Evolutionary conservation across 129 eudicot genomes (phyloP).

Genomic region (Oenanthe sinensis): DNA sequence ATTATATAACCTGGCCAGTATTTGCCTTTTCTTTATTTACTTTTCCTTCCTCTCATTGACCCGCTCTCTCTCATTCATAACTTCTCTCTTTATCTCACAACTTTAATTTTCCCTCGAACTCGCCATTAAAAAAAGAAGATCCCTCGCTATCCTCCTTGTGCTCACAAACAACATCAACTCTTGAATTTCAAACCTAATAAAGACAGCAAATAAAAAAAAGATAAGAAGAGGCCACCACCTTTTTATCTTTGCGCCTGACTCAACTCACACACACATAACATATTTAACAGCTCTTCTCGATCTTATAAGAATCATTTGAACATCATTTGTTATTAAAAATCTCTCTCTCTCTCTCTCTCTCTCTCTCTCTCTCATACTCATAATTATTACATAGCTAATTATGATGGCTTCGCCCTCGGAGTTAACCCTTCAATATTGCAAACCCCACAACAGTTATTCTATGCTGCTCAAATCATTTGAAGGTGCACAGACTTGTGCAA

Average conservation of each 20-base stretch:
- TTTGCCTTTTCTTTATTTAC: slow-evolving; percentile 13
- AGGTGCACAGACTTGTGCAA: slow-evolving; percentile 30
- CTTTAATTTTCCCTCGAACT: slow-evolving; percentile 44
- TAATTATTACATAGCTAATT: neutral
- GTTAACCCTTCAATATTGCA: slow-evolving; percentile 68
- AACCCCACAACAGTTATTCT: slow-evolving; percentile 55
- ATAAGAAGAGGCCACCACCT: slow-evolving; percentile 11
- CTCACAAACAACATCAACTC: slow-evolving; percentile 31
- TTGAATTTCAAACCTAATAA: slow-evolving; percentile 31
- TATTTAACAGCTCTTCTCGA: neutral
- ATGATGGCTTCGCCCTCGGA: slow-evolving; percentile 66
- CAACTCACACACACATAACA: neutral
- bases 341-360: neutral
- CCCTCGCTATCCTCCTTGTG: slow-evolving; percentile 74
- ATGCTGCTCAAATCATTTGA: slow-evolving; percentile 59
- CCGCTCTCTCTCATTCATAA: too few species aligned
- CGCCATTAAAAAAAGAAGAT: slow-evolving; percentile 28
- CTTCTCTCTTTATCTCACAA: slow-evolving; percentile 12
- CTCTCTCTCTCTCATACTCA: too few species aligned
- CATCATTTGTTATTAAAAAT: neutral
- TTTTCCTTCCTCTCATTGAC: neutral
- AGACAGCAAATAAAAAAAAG: neutral
- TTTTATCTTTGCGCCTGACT: slow-evolving; percentile 19
- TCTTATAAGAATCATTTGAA: neutral
- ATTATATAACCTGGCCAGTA: slow-evolving; percentile 11